A percentile compares a stretch with the other conserved stretches of the same genome.
Conservation (phyloP, 2,329 filamentous ascomycete species). For the Bipolaris zeicola region DNA sequence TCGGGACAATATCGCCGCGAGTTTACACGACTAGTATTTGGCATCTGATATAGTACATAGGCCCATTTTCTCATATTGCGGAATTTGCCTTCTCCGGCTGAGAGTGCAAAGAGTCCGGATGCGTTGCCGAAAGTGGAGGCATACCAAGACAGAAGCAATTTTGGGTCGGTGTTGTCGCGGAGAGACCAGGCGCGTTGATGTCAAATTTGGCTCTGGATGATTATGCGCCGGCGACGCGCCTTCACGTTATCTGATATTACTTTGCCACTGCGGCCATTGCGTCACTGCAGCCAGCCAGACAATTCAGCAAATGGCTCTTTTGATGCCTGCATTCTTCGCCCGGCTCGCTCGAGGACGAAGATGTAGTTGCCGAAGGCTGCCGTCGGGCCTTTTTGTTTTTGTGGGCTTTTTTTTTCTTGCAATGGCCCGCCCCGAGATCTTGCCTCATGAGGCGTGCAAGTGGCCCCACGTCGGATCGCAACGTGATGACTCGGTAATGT, state of each 20-base stretch:
- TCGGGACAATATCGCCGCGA: not conserved
- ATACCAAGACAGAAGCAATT: not conserved
- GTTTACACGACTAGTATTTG: not conserved
- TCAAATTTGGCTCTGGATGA: not conserved
- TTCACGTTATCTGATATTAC: constrained; percentile 10
- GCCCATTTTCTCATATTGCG: not conserved
- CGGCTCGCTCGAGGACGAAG: not conserved
- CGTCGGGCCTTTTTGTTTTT: constrained; percentile 10
- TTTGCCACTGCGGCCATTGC: constrained; percentile 1
- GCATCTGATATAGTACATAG: not conserved
- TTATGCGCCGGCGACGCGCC: not conserved
- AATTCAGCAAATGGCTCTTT: not conserved
- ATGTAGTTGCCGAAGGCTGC: not conserved
- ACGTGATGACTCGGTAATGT: not conserved
- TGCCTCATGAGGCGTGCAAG: not conserved
- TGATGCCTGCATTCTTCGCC: not conserved
- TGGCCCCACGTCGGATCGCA: not conserved
- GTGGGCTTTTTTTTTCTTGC: constrained; percentile 1
- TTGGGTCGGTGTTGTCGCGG: not conserved
- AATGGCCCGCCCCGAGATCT: constrained; percentile 13
- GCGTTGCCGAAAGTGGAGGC: not conserved
- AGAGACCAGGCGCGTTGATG: not conserved
- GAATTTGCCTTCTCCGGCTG: not conserved
- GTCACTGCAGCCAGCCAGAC: constrained; percentile 8
- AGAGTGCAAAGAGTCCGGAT: not conserved